Base-by-base conservation (phyloP, 306 rosid genomes). In the Quillaja saponaria region DNA sequence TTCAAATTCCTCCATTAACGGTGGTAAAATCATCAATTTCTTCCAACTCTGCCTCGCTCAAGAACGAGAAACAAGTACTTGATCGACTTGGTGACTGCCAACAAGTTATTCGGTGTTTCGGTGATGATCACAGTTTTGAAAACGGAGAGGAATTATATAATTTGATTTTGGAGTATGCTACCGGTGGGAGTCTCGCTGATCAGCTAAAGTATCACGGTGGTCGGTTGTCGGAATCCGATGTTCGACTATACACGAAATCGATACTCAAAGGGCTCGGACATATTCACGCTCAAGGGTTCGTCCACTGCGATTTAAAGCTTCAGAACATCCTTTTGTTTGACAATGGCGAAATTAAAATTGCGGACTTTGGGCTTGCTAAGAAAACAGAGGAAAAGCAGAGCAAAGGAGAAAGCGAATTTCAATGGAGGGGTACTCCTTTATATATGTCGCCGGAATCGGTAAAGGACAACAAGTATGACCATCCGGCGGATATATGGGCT, bases 261-360 rank as follows among this genome's bases (percentile, higher is more conserved):
- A 19, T 91, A 8, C 61, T 86, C 0, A 63, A 71, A 56, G 96
- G 92, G 2, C 84, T 91, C 4, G 11, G 55, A 0, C 68, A 63
- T 41, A n/a, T 91, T 48, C 98, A 91, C 58, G 47, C 66, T 0
- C 74, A 70, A 0, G 95, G 90, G 6, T 86, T 81, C n/a, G 95
- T 91, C 40, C 98, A 88, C 81, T 88, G 98, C 57, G 96, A 91
- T 10, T 20, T 91, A 16, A 91, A 91, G 81, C 87, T 85, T 3
- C 73, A 75, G 10, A 91, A 91, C 55, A 68, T 91, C 13, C 92
- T 88, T 0, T 66, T 88, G 13, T 88, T 91, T 19, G 79, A 39
- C 1, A 38, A 79, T 41, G 95, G 68, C 0, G 67, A 35, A 0
- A 75, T 75, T 15, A 91, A 91, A 55, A 79, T 91, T 3, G 90